Percentiles rank a stretch among this genome's conserved stretches.
Conservation (phyloP, 495 filamentous ascomycete genomes). For the Xylaria castorea region DNA sequence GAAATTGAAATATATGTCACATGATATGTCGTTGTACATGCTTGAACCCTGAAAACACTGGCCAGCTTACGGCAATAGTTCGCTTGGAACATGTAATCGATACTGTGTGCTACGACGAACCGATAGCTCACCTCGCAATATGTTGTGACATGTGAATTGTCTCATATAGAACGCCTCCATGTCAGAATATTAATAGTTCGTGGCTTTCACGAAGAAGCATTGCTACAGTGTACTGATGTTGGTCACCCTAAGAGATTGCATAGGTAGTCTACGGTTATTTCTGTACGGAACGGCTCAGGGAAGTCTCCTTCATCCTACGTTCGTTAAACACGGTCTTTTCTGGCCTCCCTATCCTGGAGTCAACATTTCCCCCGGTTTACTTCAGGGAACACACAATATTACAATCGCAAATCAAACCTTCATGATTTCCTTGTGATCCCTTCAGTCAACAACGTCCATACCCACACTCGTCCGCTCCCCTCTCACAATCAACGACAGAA, state of each 20-base stretch:
- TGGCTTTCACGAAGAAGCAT: background rate
- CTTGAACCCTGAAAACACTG: background rate
- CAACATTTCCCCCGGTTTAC: background rate
- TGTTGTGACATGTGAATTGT: constrained; percentile 12
- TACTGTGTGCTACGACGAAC: background rate
- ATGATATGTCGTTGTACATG: background rate
- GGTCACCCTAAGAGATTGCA: background rate
- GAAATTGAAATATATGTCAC: background rate
- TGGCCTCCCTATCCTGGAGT: background rate
- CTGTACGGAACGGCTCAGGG: background rate
- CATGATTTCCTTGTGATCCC: background rate
- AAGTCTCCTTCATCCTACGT: background rate
- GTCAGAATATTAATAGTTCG: background rate
- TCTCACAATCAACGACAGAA: background rate
- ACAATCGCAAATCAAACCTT: background rate
- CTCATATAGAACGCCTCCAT: background rate
- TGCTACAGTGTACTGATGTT: background rate
- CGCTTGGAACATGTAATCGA: background rate
- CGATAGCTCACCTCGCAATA: constrained; percentile 1
- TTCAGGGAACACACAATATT: background rate
- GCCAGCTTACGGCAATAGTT: background rate
- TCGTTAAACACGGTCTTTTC: background rate
- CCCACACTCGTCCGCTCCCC: background rate
- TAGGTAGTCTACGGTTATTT: background rate
- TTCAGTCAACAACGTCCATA: background rate